Evolutionary conservation across 129 eudicot species (phyloP).

Genomic region (Pseudognaphalium luteoalbum): DNA sequence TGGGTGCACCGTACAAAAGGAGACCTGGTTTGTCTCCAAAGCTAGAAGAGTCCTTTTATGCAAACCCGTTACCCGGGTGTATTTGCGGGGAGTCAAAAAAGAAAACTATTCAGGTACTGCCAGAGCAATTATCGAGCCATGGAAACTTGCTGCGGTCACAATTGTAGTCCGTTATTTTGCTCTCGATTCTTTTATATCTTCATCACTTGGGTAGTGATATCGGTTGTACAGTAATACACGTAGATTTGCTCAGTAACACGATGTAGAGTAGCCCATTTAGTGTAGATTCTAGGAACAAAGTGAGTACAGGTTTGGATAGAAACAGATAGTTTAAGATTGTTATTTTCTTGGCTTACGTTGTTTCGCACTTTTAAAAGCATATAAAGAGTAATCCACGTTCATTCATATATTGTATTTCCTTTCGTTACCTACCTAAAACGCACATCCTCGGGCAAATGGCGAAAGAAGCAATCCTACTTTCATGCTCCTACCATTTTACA

Average conservation of each 20-base stretch:
- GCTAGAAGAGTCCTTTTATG: constrained; percentile 84
- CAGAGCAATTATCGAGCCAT: constrained; percentile 23
- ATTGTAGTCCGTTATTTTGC: constrained; percentile 7
- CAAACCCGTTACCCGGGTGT: constrained; percentile 95
- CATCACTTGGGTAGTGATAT: constrained; percentile 5
- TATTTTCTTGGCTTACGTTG: constrained; percentile 30
- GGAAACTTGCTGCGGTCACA: constrained; percentile 28
- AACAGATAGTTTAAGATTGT: constrained; percentile 26
- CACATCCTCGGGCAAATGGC: background rate
- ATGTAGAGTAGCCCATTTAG: constrained; percentile 29
- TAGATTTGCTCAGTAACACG: background rate
- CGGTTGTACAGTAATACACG: constrained; percentile 25
- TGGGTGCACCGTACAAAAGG: constrained; percentile 71
- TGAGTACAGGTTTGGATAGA: constrained; percentile 26
- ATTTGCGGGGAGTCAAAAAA: constrained; percentile 50
- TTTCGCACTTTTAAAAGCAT: constrained; percentile 24
- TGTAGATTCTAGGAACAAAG: constrained; percentile 35
- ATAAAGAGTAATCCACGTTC: constrained; percentile 29
- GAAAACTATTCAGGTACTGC: constrained; percentile 19
- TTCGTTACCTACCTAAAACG: background rate
- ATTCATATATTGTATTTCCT: background rate
- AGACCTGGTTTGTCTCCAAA: constrained; percentile 54
- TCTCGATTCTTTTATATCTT: constrained; percentile 16
- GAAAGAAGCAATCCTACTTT: background rate
- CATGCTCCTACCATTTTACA: background rate